A percentile compares a stretch with the other conserved stretches of the same genome.
Conservation (phyloP, 2,329 filamentous ascomycete species). For the Colletotrichum tropicale region DNA sequence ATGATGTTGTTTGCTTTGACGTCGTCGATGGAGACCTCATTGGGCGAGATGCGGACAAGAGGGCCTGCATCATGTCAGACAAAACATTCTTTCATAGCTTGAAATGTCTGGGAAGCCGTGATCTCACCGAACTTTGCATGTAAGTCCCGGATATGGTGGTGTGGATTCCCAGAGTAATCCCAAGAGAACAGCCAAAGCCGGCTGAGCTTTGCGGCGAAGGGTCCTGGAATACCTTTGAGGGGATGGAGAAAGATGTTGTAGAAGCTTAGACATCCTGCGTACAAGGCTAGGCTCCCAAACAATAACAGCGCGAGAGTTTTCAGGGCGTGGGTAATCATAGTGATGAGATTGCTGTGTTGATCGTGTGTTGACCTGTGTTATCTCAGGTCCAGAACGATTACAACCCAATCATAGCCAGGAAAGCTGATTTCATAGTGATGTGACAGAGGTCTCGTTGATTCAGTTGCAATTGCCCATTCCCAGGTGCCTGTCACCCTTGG, state of each 20-base stretch:
- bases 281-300: not conserved
- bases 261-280: not conserved
- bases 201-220: not conserved
- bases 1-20: not conserved
- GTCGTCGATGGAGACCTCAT: constrained; percentile 4
- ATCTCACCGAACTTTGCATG: not conserved
- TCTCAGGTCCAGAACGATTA: not conserved
- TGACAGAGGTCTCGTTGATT: not conserved
- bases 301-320: not conserved
- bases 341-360: not conserved
- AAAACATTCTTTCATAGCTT: not conserved
- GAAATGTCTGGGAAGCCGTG: not conserved
- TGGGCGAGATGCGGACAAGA: not conserved
- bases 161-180: not conserved
- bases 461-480: not conserved
- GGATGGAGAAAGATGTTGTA: constrained; percentile 1
- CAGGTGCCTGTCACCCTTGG: not conserved
- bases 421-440: not conserved
- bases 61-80: not conserved
- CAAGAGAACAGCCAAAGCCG: constrained; percentile 8
- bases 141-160: not conserved
- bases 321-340: not conserved
- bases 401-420: not conserved
- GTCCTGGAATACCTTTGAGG: not conserved
- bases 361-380: not conserved